These are phyloP conservation scores for Salix udensis DNA, from an alignment of 345 rosid genomes.

Conservation along the genomic window DNA sequence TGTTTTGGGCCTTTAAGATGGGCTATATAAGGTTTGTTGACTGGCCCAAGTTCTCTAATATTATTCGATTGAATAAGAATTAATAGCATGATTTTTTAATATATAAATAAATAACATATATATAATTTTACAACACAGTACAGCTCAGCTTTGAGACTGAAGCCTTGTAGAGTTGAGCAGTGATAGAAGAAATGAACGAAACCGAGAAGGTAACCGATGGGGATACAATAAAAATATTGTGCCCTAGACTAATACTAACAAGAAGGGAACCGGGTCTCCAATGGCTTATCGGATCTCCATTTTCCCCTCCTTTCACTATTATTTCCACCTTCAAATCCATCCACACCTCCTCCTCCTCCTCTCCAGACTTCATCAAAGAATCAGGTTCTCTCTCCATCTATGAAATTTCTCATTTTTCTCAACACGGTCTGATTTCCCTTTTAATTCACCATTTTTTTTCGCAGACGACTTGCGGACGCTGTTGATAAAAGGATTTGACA, in stretches of 20 bases:
- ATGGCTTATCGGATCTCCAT: slow-evolving; percentile 89
- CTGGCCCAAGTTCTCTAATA: no score
- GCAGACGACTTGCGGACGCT: slow-evolving; percentile 68
- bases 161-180: no score
- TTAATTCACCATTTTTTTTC: slow-evolving; percentile 4
- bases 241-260: slow-evolving; percentile 44
- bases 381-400: slow-evolving; percentile 43
- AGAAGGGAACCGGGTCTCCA: slow-evolving; percentile 53
- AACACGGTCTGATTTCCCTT: neutral
- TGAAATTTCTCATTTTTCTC: neutral
- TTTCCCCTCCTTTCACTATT: slow-evolving; percentile 64
- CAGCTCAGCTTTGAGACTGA: no score
- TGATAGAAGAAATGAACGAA: neutral
- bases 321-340: slow-evolving; percentile 72
- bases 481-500: slow-evolving; percentile 63
- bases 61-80: no score
- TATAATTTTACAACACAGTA: no score
- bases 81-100: no score
- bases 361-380: slow-evolving; percentile 60
- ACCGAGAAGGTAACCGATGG: slow-evolving; percentile 34
- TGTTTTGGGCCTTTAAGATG: no score
- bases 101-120: no score
- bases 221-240: slow-evolving; percentile 44
- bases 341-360: slow-evolving; percentile 36
- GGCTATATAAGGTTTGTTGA: no score